Evolutionary conservation across 352 stramenopile genomes (phyloP).

Genomic region (Globisporangium mamillatum): DNA sequence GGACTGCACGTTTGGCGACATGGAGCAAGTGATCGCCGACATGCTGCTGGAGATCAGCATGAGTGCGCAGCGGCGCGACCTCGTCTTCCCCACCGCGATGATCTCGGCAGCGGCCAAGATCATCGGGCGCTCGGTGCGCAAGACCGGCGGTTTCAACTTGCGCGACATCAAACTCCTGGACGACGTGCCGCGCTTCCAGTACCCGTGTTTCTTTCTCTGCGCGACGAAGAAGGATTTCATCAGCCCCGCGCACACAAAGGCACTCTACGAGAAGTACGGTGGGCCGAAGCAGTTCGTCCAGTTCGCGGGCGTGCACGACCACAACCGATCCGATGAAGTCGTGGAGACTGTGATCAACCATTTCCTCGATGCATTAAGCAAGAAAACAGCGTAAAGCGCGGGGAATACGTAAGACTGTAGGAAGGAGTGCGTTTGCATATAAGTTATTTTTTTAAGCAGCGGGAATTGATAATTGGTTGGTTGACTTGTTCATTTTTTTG

Average conservation of each 20-base stretch:
- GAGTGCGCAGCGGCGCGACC: slow-evolving; percentile 63
- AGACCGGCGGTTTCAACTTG: slow-evolving; percentile 55
- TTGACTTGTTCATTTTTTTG: not conserved
- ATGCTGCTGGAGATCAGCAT: slow-evolving; percentile 68
- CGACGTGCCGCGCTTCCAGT: slow-evolving; percentile 31
- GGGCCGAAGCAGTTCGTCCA: slow-evolving; percentile 55
- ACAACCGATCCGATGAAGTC: slow-evolving; percentile 53
- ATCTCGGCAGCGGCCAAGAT: slow-evolving; percentile 65
- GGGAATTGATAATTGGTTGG: not conserved
- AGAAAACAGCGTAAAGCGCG: not conserved
- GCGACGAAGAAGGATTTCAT: slow-evolving; percentile 78
- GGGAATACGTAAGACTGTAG: slow-evolving; percentile 16
- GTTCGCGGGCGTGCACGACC: slow-evolving; percentile 56
- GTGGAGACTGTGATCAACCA: slow-evolving; percentile 38
- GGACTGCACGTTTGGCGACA: slow-evolving; percentile 70
- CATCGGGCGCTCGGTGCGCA: slow-evolving; percentile 62
- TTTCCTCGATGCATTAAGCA: slow-evolving; percentile 24
- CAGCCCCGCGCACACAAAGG: slow-evolving; percentile 47
- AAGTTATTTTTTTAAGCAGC: slow-evolving; percentile 9
- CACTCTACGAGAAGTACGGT: slow-evolving; percentile 55
- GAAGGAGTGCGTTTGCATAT: not conserved
- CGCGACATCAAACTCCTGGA: slow-evolving; percentile 52
- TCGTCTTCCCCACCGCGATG: slow-evolving; percentile 67
- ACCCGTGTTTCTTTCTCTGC: slow-evolving; percentile 67
- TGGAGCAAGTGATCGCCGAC: slow-evolving; percentile 75